Percentiles rank a stretch among this genome's conserved stretches.
Evolutionary conservation across 768 basidiomycete species (phyloP).

Genomic region (Leccinum disarticulatum): DNA sequence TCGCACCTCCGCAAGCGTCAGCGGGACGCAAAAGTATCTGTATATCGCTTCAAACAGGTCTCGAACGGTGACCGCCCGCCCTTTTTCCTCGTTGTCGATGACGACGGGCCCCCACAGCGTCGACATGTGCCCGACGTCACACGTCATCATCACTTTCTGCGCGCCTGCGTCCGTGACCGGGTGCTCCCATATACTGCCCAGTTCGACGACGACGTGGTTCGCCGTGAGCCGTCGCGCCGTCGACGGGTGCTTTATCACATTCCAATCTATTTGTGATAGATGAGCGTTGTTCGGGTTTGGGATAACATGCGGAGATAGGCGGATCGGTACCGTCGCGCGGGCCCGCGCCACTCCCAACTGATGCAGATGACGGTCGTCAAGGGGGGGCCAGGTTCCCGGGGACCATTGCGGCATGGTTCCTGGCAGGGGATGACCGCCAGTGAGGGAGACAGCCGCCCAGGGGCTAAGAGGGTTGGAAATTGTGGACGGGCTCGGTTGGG

Average conservation of each 20-base stretch:
- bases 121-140: conserved; percentile 24
- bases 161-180: conserved; percentile 24
- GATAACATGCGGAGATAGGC: conserved; percentile 15
- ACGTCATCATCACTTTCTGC: conserved; percentile 25
- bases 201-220: conserved; percentile 23
- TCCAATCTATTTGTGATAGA: conserved; percentile 37
- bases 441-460: conserved; percentile 14
- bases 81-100: conserved; percentile 27
- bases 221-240: conserved; percentile 33
- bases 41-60: conserved; percentile 52
- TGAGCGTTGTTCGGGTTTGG: conserved; percentile 32
- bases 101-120: conserved; percentile 51
- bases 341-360: not conserved
- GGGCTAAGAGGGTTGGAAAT: conserved; percentile 11
- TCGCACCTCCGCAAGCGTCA: conserved; percentile 35
- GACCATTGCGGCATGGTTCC: conserved; percentile 28
- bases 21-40: conserved; percentile 44
- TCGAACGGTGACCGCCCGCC: conserved; percentile 36
- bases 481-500: conserved; percentile 11
- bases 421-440: conserved; percentile 26
- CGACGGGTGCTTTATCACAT: conserved; percentile 33
- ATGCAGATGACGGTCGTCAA: conserved; percentile 15
- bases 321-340: not conserved
- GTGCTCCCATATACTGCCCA: conserved; percentile 17
- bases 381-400: conserved; percentile 29